Evolutionary conservation across 768 basidiomycete genomes (phyloP).

Genomic region (Tulasnella sp.): DNA sequence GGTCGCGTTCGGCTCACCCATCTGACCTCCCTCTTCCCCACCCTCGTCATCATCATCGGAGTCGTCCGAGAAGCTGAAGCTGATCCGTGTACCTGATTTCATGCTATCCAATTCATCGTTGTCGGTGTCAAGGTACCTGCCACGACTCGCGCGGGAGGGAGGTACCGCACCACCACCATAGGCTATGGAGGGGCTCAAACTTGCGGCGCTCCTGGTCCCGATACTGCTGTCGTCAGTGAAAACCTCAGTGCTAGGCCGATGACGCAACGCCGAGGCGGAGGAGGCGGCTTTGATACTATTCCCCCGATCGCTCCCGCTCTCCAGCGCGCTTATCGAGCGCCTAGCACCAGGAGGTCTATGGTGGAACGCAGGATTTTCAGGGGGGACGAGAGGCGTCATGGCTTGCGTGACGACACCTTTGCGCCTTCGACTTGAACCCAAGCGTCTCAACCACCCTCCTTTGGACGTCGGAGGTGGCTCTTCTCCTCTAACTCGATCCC

Average conservation of each 20-base stretch:
- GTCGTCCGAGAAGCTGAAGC: slow-evolving; percentile 12
- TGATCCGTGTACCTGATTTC: slow-evolving; percentile 2
- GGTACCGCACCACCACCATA: neutral
- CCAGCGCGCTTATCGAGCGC: slow-evolving; percentile 2
- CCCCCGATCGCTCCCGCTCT: neutral
- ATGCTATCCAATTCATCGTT: neutral
- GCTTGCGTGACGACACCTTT: neutral
- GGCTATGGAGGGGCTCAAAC: slow-evolving; percentile 6
- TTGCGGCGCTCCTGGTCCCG: neutral
- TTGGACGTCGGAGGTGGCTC: neutral
- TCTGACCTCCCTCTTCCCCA: neutral
- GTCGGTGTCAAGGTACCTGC: slow-evolving; percentile 3
- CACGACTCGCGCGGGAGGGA: neutral
- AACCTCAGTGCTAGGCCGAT: slow-evolving; percentile 5
- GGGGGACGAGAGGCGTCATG: neutral
- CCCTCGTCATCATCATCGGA: slow-evolving; percentile 2
- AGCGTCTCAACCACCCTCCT: slow-evolving; percentile 1
- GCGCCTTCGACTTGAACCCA: neutral
- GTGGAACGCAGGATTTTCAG: neutral
- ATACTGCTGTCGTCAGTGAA: slow-evolving; percentile 14
- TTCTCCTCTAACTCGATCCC: neutral
- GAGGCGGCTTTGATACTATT: neutral
- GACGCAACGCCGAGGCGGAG: neutral
- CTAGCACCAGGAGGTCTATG: neutral
- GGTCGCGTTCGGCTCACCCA: neutral